phyloP scores from a whole-genome alignment of 2,329 filamentous ascomycete species.

The Achaetomium macrosporum region DNA sequence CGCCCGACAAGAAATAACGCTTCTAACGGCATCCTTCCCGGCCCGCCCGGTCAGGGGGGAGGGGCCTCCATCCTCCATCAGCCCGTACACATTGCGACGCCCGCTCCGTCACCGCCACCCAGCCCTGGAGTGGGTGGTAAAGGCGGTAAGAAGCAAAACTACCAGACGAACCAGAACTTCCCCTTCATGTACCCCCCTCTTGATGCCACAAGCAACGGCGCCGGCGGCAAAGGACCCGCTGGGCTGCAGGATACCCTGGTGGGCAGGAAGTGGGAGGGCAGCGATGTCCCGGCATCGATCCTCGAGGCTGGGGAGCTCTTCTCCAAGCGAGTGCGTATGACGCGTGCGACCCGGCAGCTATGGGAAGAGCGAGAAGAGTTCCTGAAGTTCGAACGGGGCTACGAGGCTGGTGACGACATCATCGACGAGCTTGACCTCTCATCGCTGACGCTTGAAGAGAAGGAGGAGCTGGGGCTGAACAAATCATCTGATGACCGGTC shows the following conservation, averaged over 20 bases:
- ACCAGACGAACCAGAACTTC: slow-evolving; percentile 98
- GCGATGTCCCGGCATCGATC: slow-evolving; percentile 88
- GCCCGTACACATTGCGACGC: slow-evolving; percentile 97
- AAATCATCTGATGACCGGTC: slow-evolving; percentile 38
- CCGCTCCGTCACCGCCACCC: slow-evolving; percentile 89
- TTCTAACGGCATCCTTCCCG: slow-evolving; percentile 56
- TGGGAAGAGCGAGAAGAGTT: slow-evolving; percentile 93
- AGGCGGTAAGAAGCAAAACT: slow-evolving; percentile 96
- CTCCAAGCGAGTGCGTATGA: slow-evolving; percentile 83
- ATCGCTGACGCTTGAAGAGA: slow-evolving; percentile 35
- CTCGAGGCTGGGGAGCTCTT: slow-evolving; percentile 92
- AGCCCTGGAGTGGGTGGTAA: slow-evolving; percentile 84
- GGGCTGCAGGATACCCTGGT: slow-evolving; percentile 75
- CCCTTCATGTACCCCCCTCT: slow-evolving; percentile 95
- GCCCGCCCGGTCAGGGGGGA: slow-evolving; percentile 49
- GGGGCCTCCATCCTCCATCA: slow-evolving; percentile 85
- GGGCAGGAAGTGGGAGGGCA: slow-evolving; percentile 85
- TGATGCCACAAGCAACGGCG: slow-evolving; percentile 80
- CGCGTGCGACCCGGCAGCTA: slow-evolving; percentile 81
- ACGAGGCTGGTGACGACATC: slow-evolving; percentile 42
- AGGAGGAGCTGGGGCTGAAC: slow-evolving; percentile 42
- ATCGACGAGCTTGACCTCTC: slow-evolving; percentile 36
- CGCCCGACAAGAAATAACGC: slow-evolving; percentile 59
- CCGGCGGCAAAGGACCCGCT: slow-evolving; percentile 81
- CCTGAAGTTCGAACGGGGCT: slow-evolving; percentile 87